Base-by-base conservation (phyloP, 2,329 filamentous ascomycete species). In the Diaporthe citri region DNA sequence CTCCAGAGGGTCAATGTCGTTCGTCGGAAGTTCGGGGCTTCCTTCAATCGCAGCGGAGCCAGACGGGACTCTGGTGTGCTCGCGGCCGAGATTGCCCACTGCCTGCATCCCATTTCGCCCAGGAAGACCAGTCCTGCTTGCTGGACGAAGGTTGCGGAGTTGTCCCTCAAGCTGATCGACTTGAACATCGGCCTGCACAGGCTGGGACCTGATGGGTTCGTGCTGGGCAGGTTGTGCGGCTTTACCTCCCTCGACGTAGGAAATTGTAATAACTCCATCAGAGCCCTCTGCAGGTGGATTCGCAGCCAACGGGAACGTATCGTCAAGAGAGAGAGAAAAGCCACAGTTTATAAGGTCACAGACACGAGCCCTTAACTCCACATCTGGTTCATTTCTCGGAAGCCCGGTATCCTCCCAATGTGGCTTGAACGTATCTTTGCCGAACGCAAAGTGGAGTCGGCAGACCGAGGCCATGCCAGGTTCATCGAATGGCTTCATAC, bases 401-500 rank as follows among this genome's bases (percentile, higher is more conserved):
- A 51, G 8, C 2, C 72, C 69, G 13, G 36, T 75, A n/a, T 77
- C 80, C 34, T 81, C 80, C 25, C 76, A 77, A 15, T 79, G 78
- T 10, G 77, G 78, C 73, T 82, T 82, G 59, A 79, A 78, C 34
- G 74, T 59, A 48, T 73, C 75, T 2, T 74, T 78, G 8, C 78
- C 76, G 7, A 78, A 75, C 31, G 79, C 76, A 69, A 81, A 83
- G 73, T 83, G 84, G 22, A 85, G 81, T 72, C 84, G 82, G 73
- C 86, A 88, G 36, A 82, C 82, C 55, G 82, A 77, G 1, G 85
- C 84, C 6, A 88, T 79, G 13, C 79, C 75, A 1, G 83, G 80
- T 28, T 83, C 81, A 57, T 83, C 83, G 25, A 89, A 80, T 4
- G 87, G 84, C 22, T 83, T 82, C 41, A 89, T 79, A 5, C 88